phyloP scores from a whole-genome alignment of 1,284 basidiomycete genomes.

The Hymenochaete sp. region DNA sequence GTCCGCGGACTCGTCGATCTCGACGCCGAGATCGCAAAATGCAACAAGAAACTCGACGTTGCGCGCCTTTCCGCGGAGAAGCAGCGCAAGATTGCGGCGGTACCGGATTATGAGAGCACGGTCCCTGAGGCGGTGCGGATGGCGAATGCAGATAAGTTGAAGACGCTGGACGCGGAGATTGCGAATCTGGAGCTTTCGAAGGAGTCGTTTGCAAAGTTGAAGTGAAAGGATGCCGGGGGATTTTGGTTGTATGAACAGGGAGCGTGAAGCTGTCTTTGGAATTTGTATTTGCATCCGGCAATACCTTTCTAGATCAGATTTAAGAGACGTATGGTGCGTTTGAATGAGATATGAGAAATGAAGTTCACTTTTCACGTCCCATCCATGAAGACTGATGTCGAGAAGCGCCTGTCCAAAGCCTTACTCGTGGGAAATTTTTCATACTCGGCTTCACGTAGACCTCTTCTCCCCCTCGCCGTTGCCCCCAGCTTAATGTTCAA shows the following conservation, averaged over 20 bases:
- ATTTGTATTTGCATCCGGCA: no score
- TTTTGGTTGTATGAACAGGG: background rate
- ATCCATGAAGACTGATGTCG: background rate
- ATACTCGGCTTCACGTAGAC: no score
- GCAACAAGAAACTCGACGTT: slow-evolving; percentile 78
- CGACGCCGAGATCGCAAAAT: slow-evolving; percentile 76
- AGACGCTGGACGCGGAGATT: slow-evolving; percentile 57
- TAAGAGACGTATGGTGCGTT: background rate
- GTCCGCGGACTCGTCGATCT: slow-evolving; percentile 83
- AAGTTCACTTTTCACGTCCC: background rate
- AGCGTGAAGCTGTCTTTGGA: no score
- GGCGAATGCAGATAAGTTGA: slow-evolving; percentile 71
- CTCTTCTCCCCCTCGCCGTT: no score
- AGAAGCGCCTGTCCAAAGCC: no score
- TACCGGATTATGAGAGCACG: slow-evolving; percentile 69
- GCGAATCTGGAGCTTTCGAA: slow-evolving; percentile 48
- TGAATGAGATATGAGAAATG: background rate
- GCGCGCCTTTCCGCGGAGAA: slow-evolving; percentile 66
- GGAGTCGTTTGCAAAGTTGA: slow-evolving; percentile 47
- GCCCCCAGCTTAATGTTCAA: no score
- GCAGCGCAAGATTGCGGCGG: slow-evolving; percentile 63
- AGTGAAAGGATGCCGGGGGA: slow-evolving; percentile 17
- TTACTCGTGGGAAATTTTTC: no score
- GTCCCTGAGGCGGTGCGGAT: slow-evolving; percentile 71
- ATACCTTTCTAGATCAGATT: no score